These are phyloP conservation scores for Tubosaeta sp. DNA, from an alignment of 768 basidiomycete genomes.

Conservation along the genomic window DNA sequence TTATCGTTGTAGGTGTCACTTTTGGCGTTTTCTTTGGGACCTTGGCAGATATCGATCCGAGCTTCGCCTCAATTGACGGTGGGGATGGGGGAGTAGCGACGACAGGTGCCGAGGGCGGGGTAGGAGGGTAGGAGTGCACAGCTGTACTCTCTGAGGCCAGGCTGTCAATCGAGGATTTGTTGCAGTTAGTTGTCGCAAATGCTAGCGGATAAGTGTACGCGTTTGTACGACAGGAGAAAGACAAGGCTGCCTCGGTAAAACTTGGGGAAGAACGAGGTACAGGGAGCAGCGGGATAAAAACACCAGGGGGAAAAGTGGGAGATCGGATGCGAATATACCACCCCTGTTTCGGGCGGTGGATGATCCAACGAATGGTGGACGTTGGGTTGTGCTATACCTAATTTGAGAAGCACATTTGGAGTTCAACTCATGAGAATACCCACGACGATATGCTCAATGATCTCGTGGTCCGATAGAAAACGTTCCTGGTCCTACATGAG, in stretches of 20 bases:
- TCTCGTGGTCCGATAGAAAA: constrained; percentile 67
- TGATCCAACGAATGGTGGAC: constrained; percentile 63
- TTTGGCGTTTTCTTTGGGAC: constrained; percentile 4
- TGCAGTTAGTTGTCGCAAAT: constrained; percentile 1
- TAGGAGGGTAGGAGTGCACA: constrained; percentile 57
- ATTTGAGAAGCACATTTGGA: not conserved
- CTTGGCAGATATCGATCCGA: constrained; percentile 11
- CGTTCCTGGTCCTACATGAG: constrained; percentile 53
- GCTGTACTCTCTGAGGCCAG: constrained; percentile 29
- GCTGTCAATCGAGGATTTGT: constrained; percentile 26
- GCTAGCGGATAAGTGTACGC: constrained; percentile 22
- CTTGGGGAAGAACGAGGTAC: constrained; percentile 43
- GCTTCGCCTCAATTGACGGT: constrained; percentile 27
- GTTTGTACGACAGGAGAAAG: constrained; percentile 51
- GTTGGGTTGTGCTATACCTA: constrained; percentile 58
- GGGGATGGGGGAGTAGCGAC: constrained; percentile 34
- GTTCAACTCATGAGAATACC: constrained; percentile 21
- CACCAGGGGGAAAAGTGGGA: constrained; percentile 62
- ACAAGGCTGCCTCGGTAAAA: constrained; percentile 48
- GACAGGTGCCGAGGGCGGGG: constrained; percentile 37
- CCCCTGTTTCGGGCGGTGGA: constrained; percentile 75
- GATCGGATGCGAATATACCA: constrained; percentile 81
- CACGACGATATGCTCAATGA: constrained; percentile 70
- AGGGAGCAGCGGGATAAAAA: constrained; percentile 53
- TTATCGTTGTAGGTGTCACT: constrained; percentile 27